phyloP scores from a whole-genome alignment of 2,329 filamentous ascomycete species.

The Lachnellula hyalina region DNA sequence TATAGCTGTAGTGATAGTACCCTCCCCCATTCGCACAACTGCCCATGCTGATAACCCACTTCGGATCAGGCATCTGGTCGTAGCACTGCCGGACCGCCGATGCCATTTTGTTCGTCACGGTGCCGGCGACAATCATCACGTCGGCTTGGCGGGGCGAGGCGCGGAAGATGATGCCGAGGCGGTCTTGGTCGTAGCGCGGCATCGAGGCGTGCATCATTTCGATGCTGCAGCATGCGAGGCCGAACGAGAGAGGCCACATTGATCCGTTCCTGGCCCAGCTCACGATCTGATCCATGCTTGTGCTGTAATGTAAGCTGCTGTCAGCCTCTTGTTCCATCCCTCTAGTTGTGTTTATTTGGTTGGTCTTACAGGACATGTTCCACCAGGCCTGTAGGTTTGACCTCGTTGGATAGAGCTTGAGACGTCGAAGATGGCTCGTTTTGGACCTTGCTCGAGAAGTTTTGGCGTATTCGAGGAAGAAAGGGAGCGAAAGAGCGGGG shows the following conservation, averaged over 20 bases:
- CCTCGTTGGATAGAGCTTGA: too few species aligned
- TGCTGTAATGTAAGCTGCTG: conserved; percentile 46
- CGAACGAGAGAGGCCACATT: conserved; percentile 85
- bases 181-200: conserved; percentile 83
- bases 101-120: conserved; percentile 94
- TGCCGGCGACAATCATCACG: conserved; percentile 91
- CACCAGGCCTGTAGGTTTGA: too few species aligned
- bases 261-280: conserved; percentile 84
- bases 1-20: conserved; percentile 84
- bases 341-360: too few species aligned
- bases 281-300: conserved; percentile 69
- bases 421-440: too few species aligned
- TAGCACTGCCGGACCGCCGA: conserved; percentile 85
- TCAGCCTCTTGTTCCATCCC: too few species aligned
- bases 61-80: conserved; percentile 90
- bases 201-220: conserved; percentile 93
- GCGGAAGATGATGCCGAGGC: conserved; percentile 84
- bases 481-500: too few species aligned
- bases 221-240: conserved; percentile 80
- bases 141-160: conserved; percentile 83
- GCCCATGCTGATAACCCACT: conserved; percentile 81
- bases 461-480: too few species aligned
- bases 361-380: too few species aligned
- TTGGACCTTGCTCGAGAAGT: too few species aligned
- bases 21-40: conserved; percentile 80